Evolutionary conservation across 306 rosid genomes (phyloP).

Genomic region (Lupinus albus): DNA sequence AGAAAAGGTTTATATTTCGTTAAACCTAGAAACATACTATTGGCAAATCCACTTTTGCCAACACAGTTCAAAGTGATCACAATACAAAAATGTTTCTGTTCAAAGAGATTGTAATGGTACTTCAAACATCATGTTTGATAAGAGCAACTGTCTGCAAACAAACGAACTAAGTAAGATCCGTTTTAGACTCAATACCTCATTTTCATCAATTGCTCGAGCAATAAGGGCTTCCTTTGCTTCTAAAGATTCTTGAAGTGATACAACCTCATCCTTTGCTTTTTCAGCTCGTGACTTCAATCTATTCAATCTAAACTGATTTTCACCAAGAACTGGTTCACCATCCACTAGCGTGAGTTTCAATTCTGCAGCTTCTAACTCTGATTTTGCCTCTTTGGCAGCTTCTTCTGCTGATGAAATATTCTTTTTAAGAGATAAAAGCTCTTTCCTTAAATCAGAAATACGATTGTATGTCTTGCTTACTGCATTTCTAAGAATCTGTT

Average conservation of each 20-base stretch:
- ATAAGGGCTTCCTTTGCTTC: conserved; percentile 99
- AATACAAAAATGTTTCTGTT: not conserved
- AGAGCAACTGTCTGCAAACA: conserved; percentile 20
- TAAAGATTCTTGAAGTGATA: conserved; percentile 69
- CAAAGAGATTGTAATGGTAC: conserved; percentile 12
- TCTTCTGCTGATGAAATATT: conserved; percentile 67
- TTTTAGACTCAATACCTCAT: conserved; percentile 64
- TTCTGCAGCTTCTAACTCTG: conserved; percentile 76
- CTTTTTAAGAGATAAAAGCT: conserved; percentile 71
- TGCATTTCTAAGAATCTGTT: conserved; percentile 79
- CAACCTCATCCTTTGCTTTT: conserved; percentile 75
- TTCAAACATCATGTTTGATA: conserved; percentile 23
- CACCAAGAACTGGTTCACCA: conserved; percentile 95
- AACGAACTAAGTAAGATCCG: not conserved
- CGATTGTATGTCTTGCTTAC: conserved; percentile 93
- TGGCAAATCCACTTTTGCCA: conserved; percentile 3
- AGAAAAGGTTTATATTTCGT: not conserved
- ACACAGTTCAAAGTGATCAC: not conserved
- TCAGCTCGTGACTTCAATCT: conserved; percentile 78
- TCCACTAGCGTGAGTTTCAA: conserved; percentile 84
- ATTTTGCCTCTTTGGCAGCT: conserved; percentile 62
- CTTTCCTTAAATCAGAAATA: conserved; percentile 91
- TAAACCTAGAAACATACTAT: not conserved
- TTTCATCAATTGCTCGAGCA: conserved; percentile 82
- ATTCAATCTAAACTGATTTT: conserved; percentile 76